Evolutionary conservation across 2,329 filamentous ascomycete genomes (phyloP), one percentile per base, ranked within the genome.

Genomic region (Parastagonospora nodorum): DNA sequence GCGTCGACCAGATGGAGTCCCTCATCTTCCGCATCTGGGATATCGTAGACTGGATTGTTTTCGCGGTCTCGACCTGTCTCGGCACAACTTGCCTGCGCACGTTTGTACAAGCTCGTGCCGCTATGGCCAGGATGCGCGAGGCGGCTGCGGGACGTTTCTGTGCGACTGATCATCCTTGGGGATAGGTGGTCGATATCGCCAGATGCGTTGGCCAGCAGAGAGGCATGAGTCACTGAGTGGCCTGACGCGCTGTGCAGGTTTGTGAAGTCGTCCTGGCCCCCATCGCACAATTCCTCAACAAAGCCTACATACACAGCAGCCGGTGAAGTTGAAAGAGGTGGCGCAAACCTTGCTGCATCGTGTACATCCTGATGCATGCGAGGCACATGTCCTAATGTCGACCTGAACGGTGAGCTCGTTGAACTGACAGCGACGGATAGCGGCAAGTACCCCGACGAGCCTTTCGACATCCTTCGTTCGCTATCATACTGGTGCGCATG

Each of bases 141-240:
- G 42, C 56, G 53, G 36, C 44, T 49, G 55, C 57, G 51, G 47
- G 51, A 60, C 58, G 52, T 60, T 60, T 43, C 53, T 48, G 56
- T 51, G 35, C 51, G 45, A 58, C 51, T 51, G 37, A 42, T 54
- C 42, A 55, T 45, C 38, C 42, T 41, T 35, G 48, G 49, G 27
- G 42, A 43, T 16, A 41, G 42, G 19, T 43, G 41, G 47, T 50
- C 52, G 43, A 36, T 55, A 45, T 53, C 51, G 51, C 48, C 30
- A 50, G 60, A 67, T 55, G 55, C 57, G 51, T 68, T 63, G 58
- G 67, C 64, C 38, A 55, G 52, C 38, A 68, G 48, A 47, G 57
- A 65, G 12, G 55, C 59, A 45, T 62, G 61, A 59, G 51, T 64
- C 60, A 64, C 57, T 38, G 49, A 58, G 31, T 43, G 41, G 45